These are phyloP conservation scores for Alternaria rosae DNA, from an alignment of 2,329 filamentous ascomycete species.

Conservation along the genomic window DNA sequence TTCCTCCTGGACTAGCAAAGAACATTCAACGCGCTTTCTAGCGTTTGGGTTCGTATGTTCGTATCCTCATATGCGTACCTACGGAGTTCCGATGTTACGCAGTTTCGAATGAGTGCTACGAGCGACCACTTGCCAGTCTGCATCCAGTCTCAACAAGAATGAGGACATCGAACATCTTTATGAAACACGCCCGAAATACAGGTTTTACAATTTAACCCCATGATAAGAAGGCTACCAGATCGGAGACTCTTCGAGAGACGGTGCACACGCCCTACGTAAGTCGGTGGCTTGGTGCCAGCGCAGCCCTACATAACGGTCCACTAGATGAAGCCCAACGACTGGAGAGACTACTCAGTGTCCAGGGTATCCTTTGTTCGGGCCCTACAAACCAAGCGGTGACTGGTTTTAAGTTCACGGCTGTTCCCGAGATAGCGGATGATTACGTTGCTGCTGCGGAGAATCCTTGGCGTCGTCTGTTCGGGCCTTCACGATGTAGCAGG, in stretches of 20 bases:
- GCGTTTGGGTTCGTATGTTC: not conserved
- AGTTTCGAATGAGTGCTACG: not conserved
- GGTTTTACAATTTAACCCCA: not conserved
- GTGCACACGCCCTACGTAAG: conserved; percentile 12
- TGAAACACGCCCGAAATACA: not conserved
- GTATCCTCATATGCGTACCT: not conserved
- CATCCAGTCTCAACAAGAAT: not conserved
- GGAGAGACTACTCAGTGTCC: not conserved
- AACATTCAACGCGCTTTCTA: not conserved
- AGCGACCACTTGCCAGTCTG: not conserved
- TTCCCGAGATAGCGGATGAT: conserved; percentile 11
- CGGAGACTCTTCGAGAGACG: conserved; percentile 3
- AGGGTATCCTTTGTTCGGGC: not conserved
- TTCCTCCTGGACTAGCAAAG: not conserved
- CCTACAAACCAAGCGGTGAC: not conserved
- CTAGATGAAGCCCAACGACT: not conserved
- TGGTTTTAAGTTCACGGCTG: not conserved
- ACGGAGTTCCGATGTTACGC: not conserved
- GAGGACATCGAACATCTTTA: not conserved
- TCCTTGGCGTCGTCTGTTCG: not conserved
- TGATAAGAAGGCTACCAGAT: not conserved
- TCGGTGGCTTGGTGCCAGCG: not conserved
- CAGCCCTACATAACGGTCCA: not conserved
- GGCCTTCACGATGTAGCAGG: not conserved
- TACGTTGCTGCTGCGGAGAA: conserved; percentile 4